Evolutionary conservation across 176 grass and related monocot species (phyloP), one percentile per base, ranked within the genome.

Genomic region (Metroxylon sagu): DNA sequence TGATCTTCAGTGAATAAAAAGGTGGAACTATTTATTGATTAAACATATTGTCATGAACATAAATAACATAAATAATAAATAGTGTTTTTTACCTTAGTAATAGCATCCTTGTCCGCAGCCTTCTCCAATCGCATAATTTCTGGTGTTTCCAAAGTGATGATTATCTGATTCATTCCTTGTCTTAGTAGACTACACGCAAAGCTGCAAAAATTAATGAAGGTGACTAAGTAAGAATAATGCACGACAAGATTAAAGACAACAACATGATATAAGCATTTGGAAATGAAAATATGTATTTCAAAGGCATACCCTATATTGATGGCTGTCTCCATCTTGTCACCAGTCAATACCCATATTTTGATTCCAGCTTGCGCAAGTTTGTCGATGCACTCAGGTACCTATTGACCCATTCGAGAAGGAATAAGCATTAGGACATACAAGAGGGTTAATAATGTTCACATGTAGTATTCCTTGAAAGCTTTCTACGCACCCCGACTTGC

Each of bases 301-400:
- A 43, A 43, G 35, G 35, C 35, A 43, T 67, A 96, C 86, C 92
- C 92, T 1, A 96, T 96, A 54, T 96, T 96, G 74, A 96, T 83
- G 64, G 92, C 92, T 5, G 92, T 96, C 67, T 96, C 92, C 87
- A 96, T 86, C 74, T 96, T 96, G 60, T 96, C 92, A 0, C 92
- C 92, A 15, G 92, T 96, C 18, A 96, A 80, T 50, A 96, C 85
- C 92, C 92, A 96, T 70, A 96, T 77, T 62, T 96, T 96, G 71
- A 96, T 96, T 80, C 92, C 92, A 73, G 92, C 92, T 80, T 88
- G 78, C 25, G 92, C 83, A 74, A 96, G 83, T 65, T 96, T 96
- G 75, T 90, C 85, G 18, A 96, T 82, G 62, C 92, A 96, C 70
- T 96, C 92, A 75, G 92, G 92, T 17, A 97, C 85, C 90, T 95